Conservation (phyloP, 345 rosid species). For the Bretschneidera sinensis region DNA sequence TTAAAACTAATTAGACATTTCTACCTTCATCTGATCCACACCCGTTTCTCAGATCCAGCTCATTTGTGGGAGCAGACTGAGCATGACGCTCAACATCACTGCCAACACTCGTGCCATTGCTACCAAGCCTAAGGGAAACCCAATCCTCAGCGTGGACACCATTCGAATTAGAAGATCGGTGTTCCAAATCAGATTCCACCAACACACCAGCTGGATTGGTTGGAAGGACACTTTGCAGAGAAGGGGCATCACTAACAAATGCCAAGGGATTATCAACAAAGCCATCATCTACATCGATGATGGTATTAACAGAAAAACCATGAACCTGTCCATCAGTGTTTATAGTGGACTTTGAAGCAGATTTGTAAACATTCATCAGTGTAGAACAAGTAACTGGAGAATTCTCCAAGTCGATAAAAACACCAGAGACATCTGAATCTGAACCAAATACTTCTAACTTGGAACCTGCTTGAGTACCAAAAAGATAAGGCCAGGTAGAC, state of each 20-base stretch:
- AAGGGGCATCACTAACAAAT: no score
- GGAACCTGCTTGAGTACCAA: slow-evolving; percentile 12
- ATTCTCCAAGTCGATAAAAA: slow-evolving; percentile 19
- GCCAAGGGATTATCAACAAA: no score
- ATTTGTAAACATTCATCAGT: slow-evolving; percentile 17
- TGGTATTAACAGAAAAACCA: slow-evolving; percentile 16
- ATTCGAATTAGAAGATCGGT: no score
- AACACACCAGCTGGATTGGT: no score
- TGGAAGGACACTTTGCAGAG: no score
- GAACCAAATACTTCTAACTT: slow-evolving; percentile 27
- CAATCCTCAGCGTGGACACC: neutral
- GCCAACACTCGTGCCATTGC: slow-evolving; percentile 2
- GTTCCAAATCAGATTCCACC: no score
- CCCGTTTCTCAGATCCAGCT: neutral
- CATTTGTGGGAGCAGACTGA: neutral
- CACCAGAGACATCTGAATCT: slow-evolving; percentile 26
- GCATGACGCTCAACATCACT: neutral
- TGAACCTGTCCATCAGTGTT: slow-evolving; percentile 7
- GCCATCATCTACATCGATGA: neutral
- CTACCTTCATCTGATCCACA: neutral
- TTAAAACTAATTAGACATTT: neutral
- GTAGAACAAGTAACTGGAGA: slow-evolving; percentile 8
- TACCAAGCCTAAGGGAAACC: neutral
- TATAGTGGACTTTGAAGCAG: slow-evolving; percentile 11
- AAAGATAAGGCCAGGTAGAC: slow-evolving; percentile 21